Conservation (phyloP, 306 rosid species). For the Cucumis hystrix region DNA sequence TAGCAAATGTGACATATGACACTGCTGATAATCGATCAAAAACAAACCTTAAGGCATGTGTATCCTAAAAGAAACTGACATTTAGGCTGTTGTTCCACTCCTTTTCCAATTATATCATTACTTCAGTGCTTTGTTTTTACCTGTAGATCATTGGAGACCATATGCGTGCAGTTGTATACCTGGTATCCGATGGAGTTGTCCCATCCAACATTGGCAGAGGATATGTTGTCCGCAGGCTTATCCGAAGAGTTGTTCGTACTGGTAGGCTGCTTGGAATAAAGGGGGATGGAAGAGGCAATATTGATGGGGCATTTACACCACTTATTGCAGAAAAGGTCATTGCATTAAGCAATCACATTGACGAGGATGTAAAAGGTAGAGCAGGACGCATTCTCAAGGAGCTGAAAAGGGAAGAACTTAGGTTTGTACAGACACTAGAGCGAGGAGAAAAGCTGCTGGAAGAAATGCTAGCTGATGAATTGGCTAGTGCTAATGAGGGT, state of each 20-base stretch:
- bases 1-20: constrained; percentile 60
- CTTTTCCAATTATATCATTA: neutral
- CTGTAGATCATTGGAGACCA: constrained; percentile 86
- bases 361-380: constrained; percentile 49
- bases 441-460: constrained; percentile 83
- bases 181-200: constrained; percentile 80
- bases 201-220: constrained; percentile 95
- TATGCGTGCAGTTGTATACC: constrained; percentile 91
- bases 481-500: constrained; percentile 41
- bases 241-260: constrained; percentile 86
- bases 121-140: neutral
- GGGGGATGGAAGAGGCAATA: constrained; percentile 70
- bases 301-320: constrained; percentile 85
- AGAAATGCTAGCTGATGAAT: constrained; percentile 65
- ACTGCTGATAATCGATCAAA: constrained; percentile 54
- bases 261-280: constrained; percentile 91
- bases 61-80: constrained; percentile 10
- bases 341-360: constrained; percentile 58
- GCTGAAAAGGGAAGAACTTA: constrained; percentile 89
- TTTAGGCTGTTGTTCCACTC: constrained; percentile 11
- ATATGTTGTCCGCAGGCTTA: constrained; percentile 79
- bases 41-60: constrained; percentile 54
- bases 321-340: constrained; percentile 63
- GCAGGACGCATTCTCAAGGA: constrained; percentile 61
- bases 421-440: constrained; percentile 85